phyloP scores from a whole-genome alignment of 1,284 basidiomycete genomes.

The Phaffia rhodozyma region DNA sequence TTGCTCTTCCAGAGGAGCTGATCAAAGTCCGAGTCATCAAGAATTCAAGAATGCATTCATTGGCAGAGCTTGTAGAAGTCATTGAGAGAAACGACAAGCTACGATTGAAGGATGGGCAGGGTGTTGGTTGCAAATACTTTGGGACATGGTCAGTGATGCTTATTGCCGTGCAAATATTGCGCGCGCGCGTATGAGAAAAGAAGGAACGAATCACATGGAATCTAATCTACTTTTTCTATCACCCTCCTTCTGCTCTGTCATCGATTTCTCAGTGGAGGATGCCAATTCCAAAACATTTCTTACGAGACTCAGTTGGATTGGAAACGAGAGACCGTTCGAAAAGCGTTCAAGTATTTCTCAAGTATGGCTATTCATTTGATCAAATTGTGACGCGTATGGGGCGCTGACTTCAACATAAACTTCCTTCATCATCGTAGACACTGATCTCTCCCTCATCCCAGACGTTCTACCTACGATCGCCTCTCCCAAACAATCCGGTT shows the following conservation, averaged over 20 bases:
- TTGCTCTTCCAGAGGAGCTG: conserved; percentile 67
- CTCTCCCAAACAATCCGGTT: conserved; percentile 78
- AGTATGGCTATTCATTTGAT: conserved; percentile 32
- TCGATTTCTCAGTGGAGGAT: conserved; percentile 28
- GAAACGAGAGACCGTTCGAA: conserved; percentile 75
- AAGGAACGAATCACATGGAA: too few relatives aligned
- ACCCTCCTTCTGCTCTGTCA: not conserved
- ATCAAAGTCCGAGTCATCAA: conserved; percentile 60
- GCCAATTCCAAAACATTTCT: conserved; percentile 60
- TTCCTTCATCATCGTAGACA: conserved; percentile 35
- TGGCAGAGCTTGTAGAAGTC: conserved; percentile 62
- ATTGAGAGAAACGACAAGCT: conserved; percentile 51
- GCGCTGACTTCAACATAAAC: not conserved
- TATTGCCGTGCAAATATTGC: not conserved
- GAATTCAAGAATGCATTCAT: conserved; percentile 50
- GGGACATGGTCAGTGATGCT: conserved; percentile 47
- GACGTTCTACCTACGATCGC: conserved; percentile 61
- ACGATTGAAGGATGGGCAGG: conserved; percentile 46
- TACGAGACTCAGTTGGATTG: conserved; percentile 75
- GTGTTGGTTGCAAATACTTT: conserved; percentile 66
- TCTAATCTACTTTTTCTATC: too few relatives aligned
- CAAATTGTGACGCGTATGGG: not conserved
- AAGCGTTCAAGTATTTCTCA: conserved; percentile 73
- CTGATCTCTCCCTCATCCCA: conserved; percentile 51
- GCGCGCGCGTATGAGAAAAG: too few relatives aligned